A percentile compares a stretch with the other conserved stretches of the same genome.
These are phyloP conservation scores for Mycosarcoma maydis DNA, from an alignment of 1,284 basidiomycete genomes.

Conservation along the genomic window DNA sequence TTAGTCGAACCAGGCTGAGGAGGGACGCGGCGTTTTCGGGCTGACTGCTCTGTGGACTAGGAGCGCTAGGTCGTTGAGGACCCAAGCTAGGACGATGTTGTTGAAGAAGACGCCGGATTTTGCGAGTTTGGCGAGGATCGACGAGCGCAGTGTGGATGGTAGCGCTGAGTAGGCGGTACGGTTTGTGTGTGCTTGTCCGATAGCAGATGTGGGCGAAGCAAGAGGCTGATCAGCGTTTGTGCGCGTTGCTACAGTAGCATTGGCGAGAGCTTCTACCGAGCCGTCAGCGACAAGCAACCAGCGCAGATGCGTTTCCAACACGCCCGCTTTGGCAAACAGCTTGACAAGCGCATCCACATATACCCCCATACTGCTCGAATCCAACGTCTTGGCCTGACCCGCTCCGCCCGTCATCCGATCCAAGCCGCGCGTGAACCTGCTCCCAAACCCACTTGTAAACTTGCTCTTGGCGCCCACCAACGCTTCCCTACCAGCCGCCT, in stretches of 20 bases:
- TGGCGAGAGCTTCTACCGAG: too few species aligned
- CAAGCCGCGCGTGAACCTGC: conserved; percentile 17
- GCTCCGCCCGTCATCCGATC: conserved; percentile 22
- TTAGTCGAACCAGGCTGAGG: too few species aligned
- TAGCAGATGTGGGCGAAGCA: conserved; percentile 3
- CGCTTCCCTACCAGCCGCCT: neutral
- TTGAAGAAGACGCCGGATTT: conserved; percentile 89
- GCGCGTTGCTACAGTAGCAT: too few species aligned
- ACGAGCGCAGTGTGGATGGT: conserved; percentile 72
- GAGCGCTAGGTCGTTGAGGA: conserved; percentile 75
- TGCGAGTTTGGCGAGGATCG: conserved; percentile 79
- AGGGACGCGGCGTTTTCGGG: too few species aligned
- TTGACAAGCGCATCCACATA: conserved; percentile 11
- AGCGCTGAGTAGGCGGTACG: conserved; percentile 21
- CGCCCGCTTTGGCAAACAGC: neutral
- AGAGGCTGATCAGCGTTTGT: neutral
- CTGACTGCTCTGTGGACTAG: conserved; percentile 78
- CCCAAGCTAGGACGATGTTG: conserved; percentile 87
- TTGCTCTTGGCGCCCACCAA: neutral
- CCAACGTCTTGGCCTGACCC: conserved; percentile 9
- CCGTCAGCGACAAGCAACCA: conserved; percentile 13
- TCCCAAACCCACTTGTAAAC: conserved; percentile 8
- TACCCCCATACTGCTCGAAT: neutral
- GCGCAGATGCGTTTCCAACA: conserved; percentile 6
- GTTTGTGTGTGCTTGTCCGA: conserved; percentile 10